These are phyloP conservation scores for Neurospora sp. DNA, from an alignment of 495 filamentous ascomycete species.

Conservation along the genomic window DNA sequence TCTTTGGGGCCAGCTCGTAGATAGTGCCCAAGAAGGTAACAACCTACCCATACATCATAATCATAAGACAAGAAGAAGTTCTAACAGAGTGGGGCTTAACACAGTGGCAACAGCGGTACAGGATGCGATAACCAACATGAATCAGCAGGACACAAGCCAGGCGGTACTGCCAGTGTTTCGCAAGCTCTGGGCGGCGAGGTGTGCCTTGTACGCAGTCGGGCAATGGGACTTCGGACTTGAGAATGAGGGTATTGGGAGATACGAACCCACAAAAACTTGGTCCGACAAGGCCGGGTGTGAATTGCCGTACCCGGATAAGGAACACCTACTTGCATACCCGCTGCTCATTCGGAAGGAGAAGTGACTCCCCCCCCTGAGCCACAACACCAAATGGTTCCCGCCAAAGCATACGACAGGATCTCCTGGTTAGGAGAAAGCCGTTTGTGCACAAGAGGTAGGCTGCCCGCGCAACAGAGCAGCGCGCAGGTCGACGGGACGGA, in stretches of 20 bases:
- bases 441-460: neutral
- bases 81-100: neutral
- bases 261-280: too few species aligned
- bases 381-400: neutral
- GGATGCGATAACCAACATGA: too few species aligned
- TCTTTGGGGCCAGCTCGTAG: neutral
- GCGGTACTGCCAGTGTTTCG: too few species aligned
- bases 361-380: too few species aligned
- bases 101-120: neutral
- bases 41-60: neutral
- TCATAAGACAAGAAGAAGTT: neutral
- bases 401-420: neutral
- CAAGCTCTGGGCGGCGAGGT: too few species aligned
- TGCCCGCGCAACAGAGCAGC: neutral
- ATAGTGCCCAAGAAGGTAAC: neutral
- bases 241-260: too few species aligned
- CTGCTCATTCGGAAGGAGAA: too few species aligned
- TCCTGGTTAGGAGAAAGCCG: neutral
- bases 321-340: rapidly evolving
- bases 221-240: too few species aligned
- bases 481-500: neutral
- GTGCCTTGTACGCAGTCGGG: too few species aligned
- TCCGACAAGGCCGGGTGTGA: too few species aligned
- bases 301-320: too few species aligned
- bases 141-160: too few species aligned